Evolutionary conservation across 2,329 filamentous ascomycete genomes (phyloP).

Genomic region (Aspergillus thermomutatus): DNA sequence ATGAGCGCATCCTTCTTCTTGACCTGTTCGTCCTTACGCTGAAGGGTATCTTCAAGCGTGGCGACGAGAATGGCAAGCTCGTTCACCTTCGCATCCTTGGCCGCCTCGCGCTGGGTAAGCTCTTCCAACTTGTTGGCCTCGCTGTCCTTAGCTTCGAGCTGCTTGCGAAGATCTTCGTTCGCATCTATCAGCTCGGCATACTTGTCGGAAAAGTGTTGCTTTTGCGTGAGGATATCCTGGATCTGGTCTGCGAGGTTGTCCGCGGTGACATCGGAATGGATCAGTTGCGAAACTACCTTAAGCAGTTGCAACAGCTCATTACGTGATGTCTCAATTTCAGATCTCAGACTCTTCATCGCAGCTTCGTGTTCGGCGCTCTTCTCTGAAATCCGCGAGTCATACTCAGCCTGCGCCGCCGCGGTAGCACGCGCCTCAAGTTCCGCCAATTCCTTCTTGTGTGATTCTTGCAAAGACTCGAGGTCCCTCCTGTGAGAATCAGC

Average conservation of each 20-base stretch:
- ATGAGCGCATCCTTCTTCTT: constrained; percentile 46
- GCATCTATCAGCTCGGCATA: constrained; percentile 40
- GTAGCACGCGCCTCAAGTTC: constrained; percentile 37
- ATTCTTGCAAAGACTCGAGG: constrained; percentile 51
- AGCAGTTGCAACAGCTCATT: constrained; percentile 65
- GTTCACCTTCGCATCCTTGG: constrained; percentile 53
- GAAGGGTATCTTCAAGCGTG: constrained; percentile 44
- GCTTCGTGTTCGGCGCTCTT: constrained; percentile 61
- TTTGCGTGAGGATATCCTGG: constrained; percentile 49
- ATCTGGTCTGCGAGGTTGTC: constrained; percentile 60
- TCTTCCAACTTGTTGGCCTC: constrained; percentile 35
- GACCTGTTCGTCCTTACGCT: constrained; percentile 42
- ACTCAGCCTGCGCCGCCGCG: constrained; percentile 35
- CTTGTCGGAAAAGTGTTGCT: constrained; percentile 41
- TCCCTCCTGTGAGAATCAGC: constrained; percentile 54
- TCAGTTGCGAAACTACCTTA: constrained; percentile 51
- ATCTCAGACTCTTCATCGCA: constrained; percentile 57
- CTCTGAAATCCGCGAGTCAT: constrained; percentile 37
- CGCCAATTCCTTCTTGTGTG: constrained; percentile 46
- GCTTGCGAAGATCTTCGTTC: constrained; percentile 38
- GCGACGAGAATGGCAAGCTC: constrained; percentile 52
- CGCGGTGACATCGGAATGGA: constrained; percentile 51
- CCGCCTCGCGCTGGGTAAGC: constrained; percentile 36
- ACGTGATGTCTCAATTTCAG: constrained; percentile 62
- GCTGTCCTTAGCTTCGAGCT: constrained; percentile 36